Evolutionary conservation across 2,329 filamentous ascomycete species (phyloP).

Genomic region (Passalora sequoiae): DNA sequence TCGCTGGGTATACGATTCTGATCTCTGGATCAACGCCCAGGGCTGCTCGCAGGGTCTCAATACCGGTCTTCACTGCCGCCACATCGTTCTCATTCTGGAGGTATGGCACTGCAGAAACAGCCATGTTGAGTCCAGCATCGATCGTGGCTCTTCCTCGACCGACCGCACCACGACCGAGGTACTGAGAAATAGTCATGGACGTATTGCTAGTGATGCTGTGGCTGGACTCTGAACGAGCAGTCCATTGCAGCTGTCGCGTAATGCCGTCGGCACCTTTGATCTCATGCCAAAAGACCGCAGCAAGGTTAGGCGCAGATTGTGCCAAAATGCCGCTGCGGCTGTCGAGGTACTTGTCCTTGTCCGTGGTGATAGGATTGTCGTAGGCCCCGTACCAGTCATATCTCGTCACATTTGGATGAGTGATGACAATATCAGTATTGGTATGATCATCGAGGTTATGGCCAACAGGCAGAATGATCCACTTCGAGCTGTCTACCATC

Average conservation of each 20-base stretch:
- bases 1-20: conserved; percentile 52
- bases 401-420: conserved; percentile 50
- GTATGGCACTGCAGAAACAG: conserved; percentile 57
- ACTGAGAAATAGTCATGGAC: conserved; percentile 45
- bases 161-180: conserved; percentile 60
- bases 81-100: conserved; percentile 54
- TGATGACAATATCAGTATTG: conserved; percentile 53
- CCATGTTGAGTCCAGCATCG: conserved; percentile 52
- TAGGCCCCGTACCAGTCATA: conserved; percentile 64
- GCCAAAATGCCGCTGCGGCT: conserved; percentile 56
- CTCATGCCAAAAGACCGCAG: conserved; percentile 58
- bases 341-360: conserved; percentile 41
- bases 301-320: conserved; percentile 62
- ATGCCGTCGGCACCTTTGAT: conserved; percentile 54
- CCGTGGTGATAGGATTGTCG: conserved; percentile 38
- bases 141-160: conserved; percentile 60
- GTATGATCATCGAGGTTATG: conserved; percentile 50
- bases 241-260: conserved; percentile 61
- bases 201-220: conserved; percentile 39
- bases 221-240: conserved; percentile 57
- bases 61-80: conserved; percentile 58
- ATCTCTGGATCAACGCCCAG: conserved; percentile 52
- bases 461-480: conserved; percentile 51
- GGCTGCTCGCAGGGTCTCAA: conserved; percentile 56
- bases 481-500: conserved; percentile 42